Evolutionary conservation across 371 early-diverging fungal genomes (phyloP), one percentile per base, ranked within the genome.

Genomic region (Rhizopus microsporus): DNA sequence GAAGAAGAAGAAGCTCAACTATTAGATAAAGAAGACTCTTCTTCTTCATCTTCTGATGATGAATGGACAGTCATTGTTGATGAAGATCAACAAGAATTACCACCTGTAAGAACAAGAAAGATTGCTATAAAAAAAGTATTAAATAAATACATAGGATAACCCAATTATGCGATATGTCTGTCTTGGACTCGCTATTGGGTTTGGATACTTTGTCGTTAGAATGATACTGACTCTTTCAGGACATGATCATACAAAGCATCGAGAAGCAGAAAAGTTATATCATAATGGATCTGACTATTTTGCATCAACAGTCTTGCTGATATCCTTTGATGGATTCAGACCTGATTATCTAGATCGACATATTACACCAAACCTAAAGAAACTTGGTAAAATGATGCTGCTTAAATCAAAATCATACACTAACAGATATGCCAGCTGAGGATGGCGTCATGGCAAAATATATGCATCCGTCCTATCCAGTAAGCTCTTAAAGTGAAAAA

Each of bases 301-400:
- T 77, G 82, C 77, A 34, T 81, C 88, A 3, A 92, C 94, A 0
- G 84, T 94, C 1, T 81, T 97, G n/a, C 66, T 96, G 31, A 69
- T 97, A 12, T 94, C 94, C 1, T 67, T 94, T n/a, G 98, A 97
- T 72, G 98, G 96, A 13, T 87, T 94, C 71, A 78, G 93, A 31
- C 75, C 88, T 29, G 93, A 93, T 61, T 97, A 95, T 70, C 62
- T 97, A 13, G 75, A 81, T 13, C 77, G 92, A 30, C 82, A 83
- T 1, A 54, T 88, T 5, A 93, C 95, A 4, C 92, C 93, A 0
- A 71, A 85, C 46, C 65, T 93, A 15, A 58, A 66, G 34, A 56
- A 78, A 32, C 62, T 95, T 31, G 83, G 91, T 81, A 69, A 60
- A 65, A 34, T 13, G 3, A 34, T 43, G 37, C 16, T 50, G 15